Evolutionary conservation across 768 basidiomycete species (phyloP).

Genomic region (Udeniomyces megalosporus): DNA sequence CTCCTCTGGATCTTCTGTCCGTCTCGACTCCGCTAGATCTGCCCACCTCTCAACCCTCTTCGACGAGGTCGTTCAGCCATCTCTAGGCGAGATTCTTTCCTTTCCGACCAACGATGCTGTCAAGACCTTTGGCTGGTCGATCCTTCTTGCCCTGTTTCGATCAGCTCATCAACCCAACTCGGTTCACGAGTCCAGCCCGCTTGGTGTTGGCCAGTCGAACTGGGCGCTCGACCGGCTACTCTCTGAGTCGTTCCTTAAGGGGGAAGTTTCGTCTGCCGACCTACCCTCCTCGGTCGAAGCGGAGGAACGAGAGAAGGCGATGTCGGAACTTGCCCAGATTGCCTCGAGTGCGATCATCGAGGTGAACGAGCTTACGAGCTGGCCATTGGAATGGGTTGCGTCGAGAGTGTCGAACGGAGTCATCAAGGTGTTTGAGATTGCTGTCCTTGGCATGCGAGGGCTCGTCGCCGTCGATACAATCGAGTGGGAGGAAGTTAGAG

Average conservation of each 20-base stretch:
- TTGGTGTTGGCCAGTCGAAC: too few relatives aligned
- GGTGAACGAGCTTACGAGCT: slow-evolving; percentile 1
- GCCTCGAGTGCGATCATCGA: not conserved
- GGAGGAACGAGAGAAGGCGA: not conserved
- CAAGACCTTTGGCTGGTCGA: slow-evolving; percentile 7
- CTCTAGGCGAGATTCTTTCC: not conserved
- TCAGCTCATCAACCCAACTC: not conserved
- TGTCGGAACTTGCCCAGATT: not conserved
- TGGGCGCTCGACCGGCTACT: slow-evolving; percentile 12
- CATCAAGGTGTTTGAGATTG: not conserved
- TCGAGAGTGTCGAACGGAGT: not conserved
- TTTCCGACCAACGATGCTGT: slow-evolving; percentile 2
- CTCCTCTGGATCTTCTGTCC: not conserved
- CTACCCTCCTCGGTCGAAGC: not conserved
- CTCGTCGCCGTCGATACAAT: not conserved
- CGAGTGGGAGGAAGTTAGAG: slow-evolving; percentile 3
- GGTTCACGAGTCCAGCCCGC: too few relatives aligned
- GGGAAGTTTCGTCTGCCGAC: slow-evolving; percentile 2
- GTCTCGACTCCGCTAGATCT: not conserved
- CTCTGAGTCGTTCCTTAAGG: slow-evolving; percentile 2
- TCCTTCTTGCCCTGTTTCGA: not conserved
- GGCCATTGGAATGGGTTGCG: slow-evolving; percentile 9
- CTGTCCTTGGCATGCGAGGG: slow-evolving; percentile 2
- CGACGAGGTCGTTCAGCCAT: slow-evolving; percentile 4
- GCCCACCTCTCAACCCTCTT: slow-evolving; percentile 10